Base-by-base conservation (phyloP, 2,329 filamentous ascomycete species). In the Phoma herbarum region DNA sequence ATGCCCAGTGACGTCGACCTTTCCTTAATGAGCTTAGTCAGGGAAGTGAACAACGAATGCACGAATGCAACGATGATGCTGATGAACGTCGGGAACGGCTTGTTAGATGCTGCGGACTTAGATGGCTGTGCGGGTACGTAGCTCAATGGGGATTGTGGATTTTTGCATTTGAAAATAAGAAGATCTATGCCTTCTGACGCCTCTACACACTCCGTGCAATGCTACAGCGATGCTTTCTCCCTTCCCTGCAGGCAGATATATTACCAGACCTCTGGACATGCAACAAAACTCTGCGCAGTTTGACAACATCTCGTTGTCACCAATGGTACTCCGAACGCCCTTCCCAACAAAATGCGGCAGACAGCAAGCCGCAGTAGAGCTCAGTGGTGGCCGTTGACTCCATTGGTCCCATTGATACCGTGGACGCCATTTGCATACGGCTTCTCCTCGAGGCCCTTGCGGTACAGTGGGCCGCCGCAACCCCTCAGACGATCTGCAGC, bases 391-490 rank as follows among this genome's bases (percentile, higher is more conserved):
- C 66, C 66, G 37, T 67, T 66, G 3, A 52, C 37, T 5, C 59
- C 63, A 26, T 68, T 66, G 4, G 52, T 48, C 11, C 65, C 63
- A 10, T 65, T 65, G 5, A 59, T 48, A 39, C 65, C 68, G 10
- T 70, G 69, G n/a, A 48, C 54, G 11, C 54, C 43, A 20, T 49
- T 37, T 49, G 60, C 28, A 42, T 47, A 6, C 25, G 59, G 50
- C 41, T 55, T 51, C 39, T 50, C 45, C 20, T 66, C 71, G 22
- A 73, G 57, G 52, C 61, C 84, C 74, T 89, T 92, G 64, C 95
- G 86, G 75, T 99, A 98, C 62, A 99, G 80, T 74, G 92, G 87
- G 16, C 93, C 93, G 3, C 88, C 91, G 63, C 92, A 93, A 57
- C 84, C 83, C 64, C 90, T 86, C 59, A 99, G 80, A 48, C 88